Conservation (phyloP, 345 rosid genomes). For the Pelargonium nanum region DNA sequence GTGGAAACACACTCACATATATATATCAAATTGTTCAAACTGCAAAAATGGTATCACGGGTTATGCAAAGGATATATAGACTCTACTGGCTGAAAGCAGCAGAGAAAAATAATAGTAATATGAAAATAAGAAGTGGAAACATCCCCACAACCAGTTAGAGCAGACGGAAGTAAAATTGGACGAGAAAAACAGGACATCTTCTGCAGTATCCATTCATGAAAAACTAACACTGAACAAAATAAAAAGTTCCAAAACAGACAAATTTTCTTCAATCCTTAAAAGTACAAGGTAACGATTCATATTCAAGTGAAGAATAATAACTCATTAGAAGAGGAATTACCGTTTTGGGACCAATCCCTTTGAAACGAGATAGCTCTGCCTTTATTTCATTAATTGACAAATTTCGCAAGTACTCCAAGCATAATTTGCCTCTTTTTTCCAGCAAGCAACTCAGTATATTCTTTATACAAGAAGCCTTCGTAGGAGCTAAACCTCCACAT, state of each 20-base stretch:
- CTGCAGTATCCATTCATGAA: neutral
- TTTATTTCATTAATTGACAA: conserved; percentile 57
- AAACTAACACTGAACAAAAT: neutral
- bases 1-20: neutral
- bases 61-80: neutral
- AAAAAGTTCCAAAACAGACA: neutral
- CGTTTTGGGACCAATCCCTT: conserved; percentile 80
- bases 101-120: neutral
- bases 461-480: conserved; percentile 63
- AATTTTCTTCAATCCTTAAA: neutral
- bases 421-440: conserved; percentile 51
- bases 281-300: neutral
- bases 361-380: conserved; percentile 69
- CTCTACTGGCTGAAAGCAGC: neutral
- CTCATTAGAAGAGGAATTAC: conserved; percentile 18
- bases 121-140: neutral
- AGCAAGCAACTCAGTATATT: conserved; percentile 50
- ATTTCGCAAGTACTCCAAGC: conserved; percentile 64
- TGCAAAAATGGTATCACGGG: neutral
- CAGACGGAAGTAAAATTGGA: neutral
- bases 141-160: neutral
- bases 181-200: neutral
- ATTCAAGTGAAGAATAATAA: neutral
- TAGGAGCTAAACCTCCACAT: conserved; percentile 89
- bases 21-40: neutral